Evolutionary conservation across 225 moss, liverwort and hornwort species (phyloP), one percentile per base, ranked within the genome.

Genomic region (Asterella californica): DNA sequence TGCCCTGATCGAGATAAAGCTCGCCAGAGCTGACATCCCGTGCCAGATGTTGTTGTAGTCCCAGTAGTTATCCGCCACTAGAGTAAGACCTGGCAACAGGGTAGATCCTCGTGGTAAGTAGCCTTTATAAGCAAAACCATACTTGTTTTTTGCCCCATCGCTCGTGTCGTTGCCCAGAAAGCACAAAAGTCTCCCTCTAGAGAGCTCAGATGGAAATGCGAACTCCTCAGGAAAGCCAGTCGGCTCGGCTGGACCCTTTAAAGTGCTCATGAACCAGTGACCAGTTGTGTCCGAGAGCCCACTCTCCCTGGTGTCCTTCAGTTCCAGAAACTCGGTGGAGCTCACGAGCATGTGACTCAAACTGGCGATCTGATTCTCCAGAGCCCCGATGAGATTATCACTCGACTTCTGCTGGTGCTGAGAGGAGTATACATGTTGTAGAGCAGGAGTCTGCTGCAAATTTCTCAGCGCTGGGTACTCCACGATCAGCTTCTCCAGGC

Each of bases 11-110:
- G 90, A 84, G n/a, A 80, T 90, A 78, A 96, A 96, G 76, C 75
- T 85, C 29, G 73, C 88, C 46, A 96, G 84, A 2, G 94, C 89
- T 36, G 94, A 90, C 90, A 96, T 90, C 38, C 88, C 74, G 81
- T 96, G 96, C 96, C 96, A 96, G 68, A 91, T 91, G 77, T 96
- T 96, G 19, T 74, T 18, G 71, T 94, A 96, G 55, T 94, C 91
- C 91, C 91, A 96, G 70, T 90, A 91, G 72, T 91, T 91, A 57
- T 96, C 96, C 2, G 87, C 90, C 9, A 96, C 76, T 66, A 96
- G 80, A 54, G 94, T 93, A n/a, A 82, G 82, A 21, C 91, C 91
- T 0, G 81, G 79, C 55, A 90, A 81, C 18, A 96, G 54, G 22
- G 48, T 70, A 8, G 91, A 82, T 6, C 86, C 79, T 1, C 36